Base-by-base conservation (phyloP, 1,284 basidiomycete species). In the Athelia psychrophila region DNA sequence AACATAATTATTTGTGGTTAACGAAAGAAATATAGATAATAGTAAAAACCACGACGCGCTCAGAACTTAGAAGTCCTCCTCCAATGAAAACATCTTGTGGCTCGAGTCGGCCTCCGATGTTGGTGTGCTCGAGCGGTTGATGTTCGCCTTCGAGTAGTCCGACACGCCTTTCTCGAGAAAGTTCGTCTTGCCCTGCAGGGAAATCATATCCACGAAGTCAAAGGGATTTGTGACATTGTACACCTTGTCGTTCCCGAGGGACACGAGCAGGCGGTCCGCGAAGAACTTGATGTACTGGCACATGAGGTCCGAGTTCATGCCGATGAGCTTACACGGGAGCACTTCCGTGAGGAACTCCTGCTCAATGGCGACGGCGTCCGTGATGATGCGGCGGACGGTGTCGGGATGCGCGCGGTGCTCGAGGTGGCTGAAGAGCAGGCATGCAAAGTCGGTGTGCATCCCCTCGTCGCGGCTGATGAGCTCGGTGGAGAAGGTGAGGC, bases 211-310 rank as follows among this genome's bases (percentile, higher is more conserved):
- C 42, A 44, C 22, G 42, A 44, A 44, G 15, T 16, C 42, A 20
- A 44, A 44, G 15, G 13, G 42, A 12, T 44, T 44, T 10, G 13
- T 16, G 42, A 44, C 42, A 20, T 44, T 75, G 74, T 85, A 90
- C 60, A 82, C 69, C 70, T 87, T 88, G 27, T 78, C 72, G 69
- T 84, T 85, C 49, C 86, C 87, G 32, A 91, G 77, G 19, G 84
- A 73, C 50, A 84, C 79, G 51, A 91, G 79, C 19, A 90, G 73
- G 25, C 85, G 79, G 62, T 89, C 86, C 52, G 87, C 87, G 58
- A 88, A 85, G 64, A 88, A 90, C 70, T 87, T 83, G 64, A 89
- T 88, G 74, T 89, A 89, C 65, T 83, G 81, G 63, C 76, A 77
- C 82, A 84, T 84, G 54, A 83, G 71, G 50, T 69, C 71, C 23